Evolutionary conservation across 495 filamentous ascomycete genomes (phyloP).

Genomic region (Penicillium goetzii): DNA sequence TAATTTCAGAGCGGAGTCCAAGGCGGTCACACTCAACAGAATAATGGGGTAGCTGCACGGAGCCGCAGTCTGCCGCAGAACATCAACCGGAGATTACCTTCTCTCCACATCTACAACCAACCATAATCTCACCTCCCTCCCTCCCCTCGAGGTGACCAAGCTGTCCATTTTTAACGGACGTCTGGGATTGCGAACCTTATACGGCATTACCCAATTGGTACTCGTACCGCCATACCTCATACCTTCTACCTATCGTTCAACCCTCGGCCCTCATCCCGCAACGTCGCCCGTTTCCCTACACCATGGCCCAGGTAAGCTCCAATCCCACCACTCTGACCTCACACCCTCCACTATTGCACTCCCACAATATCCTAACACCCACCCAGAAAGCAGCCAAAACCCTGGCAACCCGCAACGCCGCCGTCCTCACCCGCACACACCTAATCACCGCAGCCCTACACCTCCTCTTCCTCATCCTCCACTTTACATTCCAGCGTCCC

Average conservation of each 20-base stretch:
- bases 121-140: not conserved
- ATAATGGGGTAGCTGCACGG: not conserved
- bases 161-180: not conserved
- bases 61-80: not conserved
- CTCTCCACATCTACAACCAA: not conserved
- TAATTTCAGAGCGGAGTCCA: not conserved
- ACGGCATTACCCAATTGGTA: not conserved
- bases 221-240: not conserved
- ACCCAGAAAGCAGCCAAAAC: conserved; percentile 90
- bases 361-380: conserved; percentile 13
- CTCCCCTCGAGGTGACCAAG: not conserved
- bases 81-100: not conserved
- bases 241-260: not conserved
- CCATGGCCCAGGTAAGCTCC: conserved; percentile 43
- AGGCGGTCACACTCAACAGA: not conserved
- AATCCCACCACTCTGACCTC: not conserved
- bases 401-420: conserved; percentile 77
- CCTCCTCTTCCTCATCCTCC: conserved; percentile 68
- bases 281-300: conserved; percentile 8
- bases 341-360: not conserved
- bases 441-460: conserved; percentile 72
- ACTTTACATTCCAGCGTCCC: conserved; percentile 67
- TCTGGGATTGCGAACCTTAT: not conserved
- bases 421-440: conserved; percentile 77
- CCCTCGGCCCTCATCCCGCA: not conserved